phyloP scores from a whole-genome alignment of 2,329 filamentous ascomycete genomes.

The Cladosporium sp. region DNA sequence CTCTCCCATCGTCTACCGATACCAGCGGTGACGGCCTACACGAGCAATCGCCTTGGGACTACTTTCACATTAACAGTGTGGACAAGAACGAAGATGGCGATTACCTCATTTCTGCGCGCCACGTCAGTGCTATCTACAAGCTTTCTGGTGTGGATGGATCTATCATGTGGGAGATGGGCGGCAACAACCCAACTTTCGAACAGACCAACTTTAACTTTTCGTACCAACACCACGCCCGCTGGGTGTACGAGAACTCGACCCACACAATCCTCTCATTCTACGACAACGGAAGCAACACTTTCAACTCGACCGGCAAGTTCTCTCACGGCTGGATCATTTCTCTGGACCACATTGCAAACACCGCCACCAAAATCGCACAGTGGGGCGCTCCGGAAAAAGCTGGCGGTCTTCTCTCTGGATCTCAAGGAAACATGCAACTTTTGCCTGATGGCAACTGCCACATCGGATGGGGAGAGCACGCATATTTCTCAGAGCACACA shows the following conservation, averaged over 20 bases:
- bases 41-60: constrained; percentile 54
- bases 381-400: constrained; percentile 52
- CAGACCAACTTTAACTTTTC: constrained; percentile 52
- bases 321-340: constrained; percentile 51
- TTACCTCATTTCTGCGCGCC: constrained; percentile 53
- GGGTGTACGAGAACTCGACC: constrained; percentile 47
- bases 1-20: constrained; percentile 46
- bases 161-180: constrained; percentile 55
- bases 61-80: constrained; percentile 58
- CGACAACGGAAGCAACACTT: constrained; percentile 56
- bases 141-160: constrained; percentile 49
- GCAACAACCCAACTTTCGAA: constrained; percentile 50
- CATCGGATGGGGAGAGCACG: constrained; percentile 58
- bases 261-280: constrained; percentile 57
- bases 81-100: constrained; percentile 53
- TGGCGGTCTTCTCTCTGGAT: constrained; percentile 51
- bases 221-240: constrained; percentile 58
- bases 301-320: constrained; percentile 43
- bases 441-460: constrained; percentile 57
- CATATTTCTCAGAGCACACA: constrained; percentile 48
- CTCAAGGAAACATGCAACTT: constrained; percentile 57
- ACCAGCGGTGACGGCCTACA: constrained; percentile 51
- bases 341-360: constrained; percentile 48
- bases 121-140: constrained; percentile 52
- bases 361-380: constrained; percentile 49